These are phyloP conservation scores for Raffaelea arxii DNA, from an alignment of 2,329 filamentous ascomycete genomes.

Conservation along the genomic window DNA sequence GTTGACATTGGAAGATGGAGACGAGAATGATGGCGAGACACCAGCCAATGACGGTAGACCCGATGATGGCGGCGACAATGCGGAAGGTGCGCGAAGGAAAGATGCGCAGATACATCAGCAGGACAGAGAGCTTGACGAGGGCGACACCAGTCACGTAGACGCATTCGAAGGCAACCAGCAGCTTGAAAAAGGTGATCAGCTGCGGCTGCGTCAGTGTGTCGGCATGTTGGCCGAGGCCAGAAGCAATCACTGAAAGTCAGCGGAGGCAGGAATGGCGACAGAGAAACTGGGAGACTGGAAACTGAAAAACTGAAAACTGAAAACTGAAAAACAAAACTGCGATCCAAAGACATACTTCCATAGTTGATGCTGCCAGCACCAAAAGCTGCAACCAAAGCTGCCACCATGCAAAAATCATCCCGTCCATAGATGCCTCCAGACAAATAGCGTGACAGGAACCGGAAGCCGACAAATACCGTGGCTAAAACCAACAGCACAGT, in stretches of 20 bases:
- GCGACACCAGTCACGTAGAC: slow-evolving; percentile 6
- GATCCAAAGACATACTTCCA: too few relatives aligned
- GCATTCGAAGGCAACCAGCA: slow-evolving; percentile 10
- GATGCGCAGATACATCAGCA: slow-evolving; percentile 18
- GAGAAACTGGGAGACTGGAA: background rate
- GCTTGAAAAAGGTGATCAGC: slow-evolving; percentile 7
- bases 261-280: background rate
- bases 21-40: slow-evolving; percentile 15
- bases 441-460: background rate
- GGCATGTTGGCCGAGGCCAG: background rate
- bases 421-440: background rate
- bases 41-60: slow-evolving; percentile 11
- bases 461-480: background rate
- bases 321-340: too few relatives aligned
- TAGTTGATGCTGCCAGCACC: background rate
- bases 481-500: slow-evolving; percentile 4
- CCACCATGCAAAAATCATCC: slow-evolving; percentile 5
- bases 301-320: too few relatives aligned
- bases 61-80: slow-evolving; percentile 9
- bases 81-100: slow-evolving; percentile 16
- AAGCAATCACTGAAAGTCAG: background rate
- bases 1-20: slow-evolving; percentile 27
- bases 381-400: background rate
- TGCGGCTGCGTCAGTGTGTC: background rate
- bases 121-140: slow-evolving; percentile 7